Evolutionary conservation across 176 grass and related monocot species (phyloP), one percentile per base, ranked within the genome.

Genomic region (Poa annua): DNA sequence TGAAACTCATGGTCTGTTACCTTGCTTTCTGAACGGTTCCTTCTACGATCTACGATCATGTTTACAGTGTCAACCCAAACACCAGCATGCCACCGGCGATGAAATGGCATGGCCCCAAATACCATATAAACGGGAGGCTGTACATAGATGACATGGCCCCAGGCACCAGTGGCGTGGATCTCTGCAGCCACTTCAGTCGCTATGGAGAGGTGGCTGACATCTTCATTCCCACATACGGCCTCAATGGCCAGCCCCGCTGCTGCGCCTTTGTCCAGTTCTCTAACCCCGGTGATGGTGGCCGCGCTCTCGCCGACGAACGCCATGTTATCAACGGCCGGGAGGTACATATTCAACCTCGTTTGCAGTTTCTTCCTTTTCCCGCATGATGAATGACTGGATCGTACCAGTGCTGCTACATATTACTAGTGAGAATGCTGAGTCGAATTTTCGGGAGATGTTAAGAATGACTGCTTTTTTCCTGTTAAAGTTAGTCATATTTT

Each of bases 161-260:
- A 1, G 48, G 62, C 9, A 83, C 88, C 11, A 0, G 60, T 10
- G 79, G 83, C 4, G 67, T 45, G 9, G 47, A 71, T 4, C 75
- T 90, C 25, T 38, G 45, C 57, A 7, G 25, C 66, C 32, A 90
- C 74, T 90, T 90, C 50, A 2, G 25, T 10, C 71, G 32, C 66
- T 90, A 86, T 36, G 88, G 88, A 22, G 84, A 90, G 5, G 80
- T 90, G 67, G 35, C 51, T n/a, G 57, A 74, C 48, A 76, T 83
- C 24, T 75, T 48, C 79, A 80, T 75, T 20, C 70, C 85, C 9
- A 78, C 25, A 39, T 36, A 90, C 63, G 15, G 80, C 24, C 8
- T 65, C 47, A 86, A 59, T 36, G 70, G 56, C 14, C 41, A 19
- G 14, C 79, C 66, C 3, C 76, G 80, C 16, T 39, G 79, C 14